Conservation (phyloP, 2,329 filamentous ascomycete species). For the Aureobasidium sp. region DNA sequence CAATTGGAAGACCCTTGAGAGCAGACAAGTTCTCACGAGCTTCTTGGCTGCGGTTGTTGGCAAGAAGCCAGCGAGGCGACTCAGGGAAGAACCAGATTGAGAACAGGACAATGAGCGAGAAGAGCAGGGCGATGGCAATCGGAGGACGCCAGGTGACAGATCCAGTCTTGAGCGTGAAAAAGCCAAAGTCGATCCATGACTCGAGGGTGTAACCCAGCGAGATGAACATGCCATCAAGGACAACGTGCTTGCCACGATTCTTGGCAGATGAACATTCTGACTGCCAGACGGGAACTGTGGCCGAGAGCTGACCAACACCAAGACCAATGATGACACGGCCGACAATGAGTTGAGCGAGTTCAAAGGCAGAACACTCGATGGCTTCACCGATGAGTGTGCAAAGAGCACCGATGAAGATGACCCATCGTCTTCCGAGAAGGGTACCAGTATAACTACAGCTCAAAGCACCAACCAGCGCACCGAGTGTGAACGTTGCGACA, state of each 20-base stretch:
- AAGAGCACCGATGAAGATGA: slow-evolving; percentile 37
- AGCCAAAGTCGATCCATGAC: slow-evolving; percentile 44
- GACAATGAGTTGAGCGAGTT: slow-evolving; percentile 41
- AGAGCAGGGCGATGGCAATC: slow-evolving; percentile 43
- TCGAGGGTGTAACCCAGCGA: slow-evolving; percentile 39
- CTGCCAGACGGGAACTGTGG: slow-evolving; percentile 44
- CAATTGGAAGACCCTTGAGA: slow-evolving; percentile 33
- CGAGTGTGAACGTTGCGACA: slow-evolving; percentile 39
- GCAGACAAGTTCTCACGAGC: slow-evolving; percentile 30
- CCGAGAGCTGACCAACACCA: slow-evolving; percentile 39
- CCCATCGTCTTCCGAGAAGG: slow-evolving; percentile 38
- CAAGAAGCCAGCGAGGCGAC: slow-evolving; percentile 34
- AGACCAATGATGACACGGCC: slow-evolving; percentile 40
- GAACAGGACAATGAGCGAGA: slow-evolving; percentile 28
- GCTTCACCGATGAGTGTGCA: slow-evolving; percentile 39
- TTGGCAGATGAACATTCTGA: slow-evolving; percentile 34
- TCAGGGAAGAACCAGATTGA: slow-evolving; percentile 34
- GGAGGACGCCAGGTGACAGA: slow-evolving; percentile 40
- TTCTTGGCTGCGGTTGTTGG: slow-evolving; percentile 27
- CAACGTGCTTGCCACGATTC: slow-evolving; percentile 36
- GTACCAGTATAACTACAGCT: slow-evolving; percentile 42
- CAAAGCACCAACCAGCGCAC: slow-evolving; percentile 41
- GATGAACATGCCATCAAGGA: slow-evolving; percentile 42
- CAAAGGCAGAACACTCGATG: slow-evolving; percentile 39
- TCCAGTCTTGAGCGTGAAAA: slow-evolving; percentile 32